Evolutionary conservation across 306 rosid species (phyloP), one percentile per base, ranked within the genome.

Genomic region (Cicer arietinum): DNA sequence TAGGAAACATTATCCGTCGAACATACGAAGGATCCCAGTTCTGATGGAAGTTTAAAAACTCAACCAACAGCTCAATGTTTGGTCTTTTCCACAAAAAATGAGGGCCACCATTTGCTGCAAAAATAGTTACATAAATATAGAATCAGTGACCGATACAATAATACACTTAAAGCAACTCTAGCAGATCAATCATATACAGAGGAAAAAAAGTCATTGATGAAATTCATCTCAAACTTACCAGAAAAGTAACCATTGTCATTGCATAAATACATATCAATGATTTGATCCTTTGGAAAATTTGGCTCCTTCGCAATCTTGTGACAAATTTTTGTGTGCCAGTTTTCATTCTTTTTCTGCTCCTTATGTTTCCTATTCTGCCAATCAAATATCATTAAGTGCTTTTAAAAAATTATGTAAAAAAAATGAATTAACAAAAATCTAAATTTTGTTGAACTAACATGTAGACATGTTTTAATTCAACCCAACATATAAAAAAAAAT

Each of bases 21-120:
- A 85, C 41, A 74, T 89, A 94, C 12, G 93, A 85, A 2, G 93
- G 99, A 44, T 85, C 83, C 99, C 99, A 94, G 17, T 45, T 69
- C 73, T 86, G 90, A 86, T 94, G 92, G 76, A 87, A 86, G 42
- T 73, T 83, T 69, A 94, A 81, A 83, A 90, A 91, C 64, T 88
- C 90, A 67, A 88, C 75, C 78, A 94, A 50, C 84, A 86, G 58
- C 65, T 85, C 96, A 46, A 84, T 83, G 52, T 89, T 83, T 10
- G 93, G 96, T 65, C 77, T 85, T 80, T 71, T 84, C 95, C 95
- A 90, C 22, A 77, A 64, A 65, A 89, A 64, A 85, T 65, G 56
- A 61, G 86, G 91, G 56, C 79, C 90, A 39, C 81, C 89, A 41
- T 74, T 84, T 80, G 80, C 97, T 85, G 84, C 69, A 75, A 75